Evolutionary conservation across 225 moss, liverwort and hornwort species (phyloP).

Genomic region (Climacium dendroides): DNA sequence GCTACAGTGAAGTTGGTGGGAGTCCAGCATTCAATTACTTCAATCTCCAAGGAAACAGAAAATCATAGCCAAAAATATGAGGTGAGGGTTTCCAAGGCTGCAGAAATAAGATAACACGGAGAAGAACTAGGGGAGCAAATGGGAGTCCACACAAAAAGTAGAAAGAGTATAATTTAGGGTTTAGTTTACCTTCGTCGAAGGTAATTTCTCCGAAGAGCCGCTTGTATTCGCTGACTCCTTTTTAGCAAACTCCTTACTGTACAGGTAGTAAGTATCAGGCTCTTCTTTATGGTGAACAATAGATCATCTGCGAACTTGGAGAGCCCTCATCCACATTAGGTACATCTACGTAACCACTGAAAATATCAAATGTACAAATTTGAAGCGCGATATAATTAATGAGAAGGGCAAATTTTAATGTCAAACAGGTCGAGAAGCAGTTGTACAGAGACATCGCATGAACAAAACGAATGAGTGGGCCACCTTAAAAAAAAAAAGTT

Average conservation of each 20-base stretch:
- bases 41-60: not conserved
- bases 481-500: not conserved
- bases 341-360: not conserved
- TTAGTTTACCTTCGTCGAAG: slow-evolving; percentile 6
- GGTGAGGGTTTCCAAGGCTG: not conserved
- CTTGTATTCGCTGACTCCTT: slow-evolving; percentile 11
- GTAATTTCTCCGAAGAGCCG: not conserved
- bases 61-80: not conserved
- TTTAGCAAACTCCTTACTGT: slow-evolving; percentile 14
- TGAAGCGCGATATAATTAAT: not conserved
- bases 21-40: not conserved
- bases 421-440: not conserved
- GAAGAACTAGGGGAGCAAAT: not conserved
- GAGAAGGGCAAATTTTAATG: not conserved
- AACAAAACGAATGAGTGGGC: not conserved
- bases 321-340: not conserved
- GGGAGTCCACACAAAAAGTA: not conserved
- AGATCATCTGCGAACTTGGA: not conserved
- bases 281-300: not conserved
- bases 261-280: slow-evolving; percentile 10
- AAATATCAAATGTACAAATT: not conserved
- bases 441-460: not conserved
- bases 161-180: not conserved
- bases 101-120: not conserved
- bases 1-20: not conserved